Conservation (phyloP, 2,329 filamentous ascomycete species). For the Fusarium denticulatum region DNA sequence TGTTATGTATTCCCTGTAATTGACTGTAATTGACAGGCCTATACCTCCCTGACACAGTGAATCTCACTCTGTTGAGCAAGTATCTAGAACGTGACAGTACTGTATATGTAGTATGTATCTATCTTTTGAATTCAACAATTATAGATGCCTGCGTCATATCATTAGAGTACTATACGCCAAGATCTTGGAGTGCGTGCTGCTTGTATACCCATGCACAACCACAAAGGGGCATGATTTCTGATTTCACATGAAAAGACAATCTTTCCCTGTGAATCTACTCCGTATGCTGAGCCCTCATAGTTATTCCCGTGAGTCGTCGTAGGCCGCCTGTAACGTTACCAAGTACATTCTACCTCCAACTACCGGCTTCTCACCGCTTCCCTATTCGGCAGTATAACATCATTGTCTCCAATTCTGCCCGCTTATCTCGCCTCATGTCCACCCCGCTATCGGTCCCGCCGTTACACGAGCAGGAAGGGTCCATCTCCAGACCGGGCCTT, state of each 20-base stretch:
- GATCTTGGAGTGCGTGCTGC: background rate
- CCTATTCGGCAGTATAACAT: background rate
- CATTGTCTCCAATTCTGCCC: slow-evolving; percentile 28
- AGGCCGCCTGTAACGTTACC: background rate
- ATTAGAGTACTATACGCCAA: background rate
- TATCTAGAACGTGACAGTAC: background rate
- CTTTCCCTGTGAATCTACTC: background rate
- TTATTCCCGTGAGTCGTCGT: background rate
- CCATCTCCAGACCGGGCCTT: slow-evolving; percentile 13
- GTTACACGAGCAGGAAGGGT: slow-evolving; percentile 26
- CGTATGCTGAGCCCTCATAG: background rate
- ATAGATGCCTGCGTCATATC: background rate
- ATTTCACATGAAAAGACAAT: background rate
- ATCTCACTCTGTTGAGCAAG: background rate
- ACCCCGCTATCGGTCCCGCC: slow-evolving; percentile 35
- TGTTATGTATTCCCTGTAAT: background rate
- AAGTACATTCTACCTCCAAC: background rate
- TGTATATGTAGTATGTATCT: too few species aligned
- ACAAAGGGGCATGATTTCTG: background rate
- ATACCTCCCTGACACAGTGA: background rate
- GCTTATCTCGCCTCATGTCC: slow-evolving; percentile 21
- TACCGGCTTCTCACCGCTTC: slow-evolving; percentile 23
- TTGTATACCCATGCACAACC: background rate
- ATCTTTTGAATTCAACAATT: background rate
- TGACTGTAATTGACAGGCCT: background rate